Evolutionary conservation across 495 filamentous ascomycete genomes (phyloP).

Genomic region (Aspergillus indologenus): DNA sequence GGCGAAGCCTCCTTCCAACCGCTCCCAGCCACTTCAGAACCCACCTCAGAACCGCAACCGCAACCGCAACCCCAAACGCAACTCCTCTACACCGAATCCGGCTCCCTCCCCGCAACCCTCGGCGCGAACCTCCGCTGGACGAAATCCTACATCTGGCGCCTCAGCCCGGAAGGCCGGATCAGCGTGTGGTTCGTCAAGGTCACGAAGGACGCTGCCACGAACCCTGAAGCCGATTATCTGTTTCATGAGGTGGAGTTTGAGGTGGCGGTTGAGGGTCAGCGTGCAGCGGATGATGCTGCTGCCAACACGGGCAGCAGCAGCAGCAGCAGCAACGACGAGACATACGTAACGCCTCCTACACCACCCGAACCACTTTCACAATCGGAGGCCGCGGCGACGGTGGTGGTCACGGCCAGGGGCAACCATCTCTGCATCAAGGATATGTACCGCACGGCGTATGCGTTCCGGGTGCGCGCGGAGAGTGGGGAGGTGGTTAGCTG

Average conservation of each 20-base stretch:
- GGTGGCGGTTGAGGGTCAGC: background rate
- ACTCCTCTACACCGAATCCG: conserved; percentile 46
- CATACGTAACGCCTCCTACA: conserved; percentile 27
- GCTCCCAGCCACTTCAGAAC: conserved; percentile 13
- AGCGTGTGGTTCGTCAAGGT: conserved; percentile 50
- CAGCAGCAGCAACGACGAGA: background rate
- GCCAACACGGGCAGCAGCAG: too few relatives aligned
- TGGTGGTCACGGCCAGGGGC: conserved; percentile 36
- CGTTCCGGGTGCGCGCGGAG: conserved; percentile 36
- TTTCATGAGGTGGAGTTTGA: conserved; percentile 45
- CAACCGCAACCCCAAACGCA: background rate
- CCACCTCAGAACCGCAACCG: conserved; percentile 2
- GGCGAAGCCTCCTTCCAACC: conserved; percentile 42
- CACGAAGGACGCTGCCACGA: conserved; percentile 24
- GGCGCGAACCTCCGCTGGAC: conserved; percentile 36
- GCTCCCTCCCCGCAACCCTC: conserved; percentile 33
- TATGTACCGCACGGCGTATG: conserved; percentile 49
- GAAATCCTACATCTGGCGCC: conserved; percentile 49
- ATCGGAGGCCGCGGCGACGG: conserved; percentile 18
- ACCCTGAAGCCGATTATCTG: conserved; percentile 37
- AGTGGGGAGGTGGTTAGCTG: conserved; percentile 43
- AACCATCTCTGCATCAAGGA: conserved; percentile 49
- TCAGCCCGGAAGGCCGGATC: conserved; percentile 28
- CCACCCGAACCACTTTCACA: conserved; percentile 17
- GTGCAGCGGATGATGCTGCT: too few relatives aligned